Percentiles rank a stretch among this genome's conserved stretches.
Evolutionary conservation across 805 yeast genomes (phyloP).

Genomic region (Nakazawaea holstii): DNA sequence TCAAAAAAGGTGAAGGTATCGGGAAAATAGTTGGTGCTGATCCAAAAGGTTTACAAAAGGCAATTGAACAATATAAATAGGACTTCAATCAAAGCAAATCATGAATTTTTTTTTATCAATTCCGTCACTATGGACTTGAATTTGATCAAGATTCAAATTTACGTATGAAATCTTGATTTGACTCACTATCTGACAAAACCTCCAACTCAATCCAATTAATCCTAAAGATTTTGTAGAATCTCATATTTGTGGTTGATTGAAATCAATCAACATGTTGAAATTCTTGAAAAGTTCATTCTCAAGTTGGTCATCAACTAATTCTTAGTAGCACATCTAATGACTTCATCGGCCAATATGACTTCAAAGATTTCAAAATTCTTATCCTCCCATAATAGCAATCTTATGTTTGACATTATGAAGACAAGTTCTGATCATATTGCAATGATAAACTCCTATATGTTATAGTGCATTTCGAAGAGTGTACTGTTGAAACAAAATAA

Average conservation of each 20-base stretch:
- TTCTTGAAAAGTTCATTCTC: not conserved
- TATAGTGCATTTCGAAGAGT: not conserved
- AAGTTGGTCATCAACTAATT: conserved; percentile 6
- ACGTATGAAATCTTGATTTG: not conserved
- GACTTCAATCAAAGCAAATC: not conserved
- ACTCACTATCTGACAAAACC: not conserved
- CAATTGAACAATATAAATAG: conserved; percentile 18
- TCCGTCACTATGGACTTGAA: conserved; percentile 3
- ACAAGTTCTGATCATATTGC: conserved; percentile 40
- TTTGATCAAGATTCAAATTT: not conserved
- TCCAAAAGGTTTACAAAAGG: conserved; percentile 29
- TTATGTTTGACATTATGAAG: conserved; percentile 25
- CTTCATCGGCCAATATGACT: conserved; percentile 39
- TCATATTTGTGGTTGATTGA: not conserved
- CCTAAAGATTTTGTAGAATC: conserved; percentile 5
- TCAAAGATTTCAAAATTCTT: conserved; percentile 25
- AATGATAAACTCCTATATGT: conserved; percentile 39
- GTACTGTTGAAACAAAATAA: not conserved
- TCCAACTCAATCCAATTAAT: not conserved
- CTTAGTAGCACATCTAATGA: conserved; percentile 36
- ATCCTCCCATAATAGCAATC: conserved; percentile 23
- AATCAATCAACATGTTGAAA: not conserved
- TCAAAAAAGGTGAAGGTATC: conserved; percentile 53
- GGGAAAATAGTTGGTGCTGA: conserved; percentile 66
- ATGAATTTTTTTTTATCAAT: conserved; percentile 7